Conservation (phyloP, 1,284 basidiomycete species). For the Heterobasidion parviporum region DNA sequence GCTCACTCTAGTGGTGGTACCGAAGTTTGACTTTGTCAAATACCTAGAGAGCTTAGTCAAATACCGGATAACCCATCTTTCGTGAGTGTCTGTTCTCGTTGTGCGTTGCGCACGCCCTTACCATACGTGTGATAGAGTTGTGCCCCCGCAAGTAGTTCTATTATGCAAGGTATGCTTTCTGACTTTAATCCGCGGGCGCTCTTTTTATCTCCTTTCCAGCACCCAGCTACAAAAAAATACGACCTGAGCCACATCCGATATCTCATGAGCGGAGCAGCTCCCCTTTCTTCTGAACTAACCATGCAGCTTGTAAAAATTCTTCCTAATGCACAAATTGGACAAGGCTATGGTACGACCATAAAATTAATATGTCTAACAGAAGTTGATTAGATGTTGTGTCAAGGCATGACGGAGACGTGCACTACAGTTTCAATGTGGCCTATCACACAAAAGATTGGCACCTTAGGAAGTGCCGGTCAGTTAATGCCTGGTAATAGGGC, state of each 20-base stretch:
- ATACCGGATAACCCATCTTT: conserved; percentile 57
- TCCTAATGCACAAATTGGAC: conserved; percentile 52
- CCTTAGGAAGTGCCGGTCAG: conserved; percentile 29
- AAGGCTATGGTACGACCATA: conserved; percentile 47
- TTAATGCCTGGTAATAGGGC: conserved; percentile 28
- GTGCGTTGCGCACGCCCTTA: conserved; percentile 4
- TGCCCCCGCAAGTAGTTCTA: conserved; percentile 57
- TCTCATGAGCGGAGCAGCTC: conserved; percentile 67
- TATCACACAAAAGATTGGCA: conserved; percentile 16
- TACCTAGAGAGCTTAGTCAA: conserved; percentile 65
- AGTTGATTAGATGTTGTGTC: neutral
- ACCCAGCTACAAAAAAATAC: conserved; percentile 58
- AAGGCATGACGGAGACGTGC: conserved; percentile 39
- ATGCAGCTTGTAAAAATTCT: conserved; percentile 44
- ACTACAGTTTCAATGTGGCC: conserved; percentile 32
- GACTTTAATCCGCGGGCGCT: neutral
- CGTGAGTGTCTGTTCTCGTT: conserved; percentile 30
- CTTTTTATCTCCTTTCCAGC: conserved; percentile 26
- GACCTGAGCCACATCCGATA: conserved; percentile 54
- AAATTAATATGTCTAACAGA: neutral
- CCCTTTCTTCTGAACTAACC: conserved; percentile 60
- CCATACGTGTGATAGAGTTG: conserved; percentile 34
- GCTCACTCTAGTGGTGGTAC: conserved; percentile 61
- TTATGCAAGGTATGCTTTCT: conserved; percentile 44
- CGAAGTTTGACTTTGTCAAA: conserved; percentile 61